A percentile compares a stretch with the other conserved stretches of the same genome.
Conservation (phyloP, 2,329 filamentous ascomycete genomes). For the Tolypocladium paradoxum region DNA sequence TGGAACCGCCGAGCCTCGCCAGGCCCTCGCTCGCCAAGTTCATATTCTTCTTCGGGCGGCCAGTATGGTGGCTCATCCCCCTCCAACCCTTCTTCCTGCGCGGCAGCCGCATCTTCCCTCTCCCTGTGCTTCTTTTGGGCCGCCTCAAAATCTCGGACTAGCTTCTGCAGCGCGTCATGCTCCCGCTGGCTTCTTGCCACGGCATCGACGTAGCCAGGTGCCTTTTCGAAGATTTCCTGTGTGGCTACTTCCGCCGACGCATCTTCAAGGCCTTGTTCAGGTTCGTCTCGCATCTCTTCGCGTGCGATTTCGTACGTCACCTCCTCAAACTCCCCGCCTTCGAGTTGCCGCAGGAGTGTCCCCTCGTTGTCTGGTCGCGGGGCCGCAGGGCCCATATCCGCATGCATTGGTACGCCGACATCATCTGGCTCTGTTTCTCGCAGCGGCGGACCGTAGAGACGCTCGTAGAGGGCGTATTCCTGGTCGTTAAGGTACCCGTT, state of each 20-base stretch:
- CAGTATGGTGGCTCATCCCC: constrained; percentile 14
- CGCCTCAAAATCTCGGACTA: constrained; percentile 46
- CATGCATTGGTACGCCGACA: constrained; percentile 36
- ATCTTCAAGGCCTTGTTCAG: constrained; percentile 2
- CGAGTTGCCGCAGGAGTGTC: constrained; percentile 41
- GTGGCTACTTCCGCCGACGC: constrained; percentile 8
- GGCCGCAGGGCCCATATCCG: constrained; percentile 19
- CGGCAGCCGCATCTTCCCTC: constrained; percentile 14
- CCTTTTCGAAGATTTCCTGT: constrained; percentile 15
- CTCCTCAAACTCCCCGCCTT: constrained; percentile 51
- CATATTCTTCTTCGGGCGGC: constrained; percentile 19
- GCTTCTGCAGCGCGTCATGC: constrained; percentile 41
- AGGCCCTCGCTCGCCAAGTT: constrained; percentile 20
- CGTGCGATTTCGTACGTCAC: constrained; percentile 34
- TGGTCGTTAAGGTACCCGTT: constrained; percentile 56
- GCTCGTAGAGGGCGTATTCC: constrained; percentile 66
- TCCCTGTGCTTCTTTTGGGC: constrained; percentile 25
- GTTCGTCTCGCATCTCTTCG: constrained; percentile 2
- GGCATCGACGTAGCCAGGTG: constrained; percentile 31
- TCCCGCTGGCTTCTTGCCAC: constrained; percentile 44
- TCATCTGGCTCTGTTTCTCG: constrained; percentile 50
- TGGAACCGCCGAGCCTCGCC: constrained; percentile 48
- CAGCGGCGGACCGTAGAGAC: constrained; percentile 69
- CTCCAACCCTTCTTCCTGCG: constrained; percentile 13
- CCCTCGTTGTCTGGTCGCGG: constrained; percentile 21